Percentiles rank a stretch among this genome's conserved stretches.
These are phyloP conservation scores for Diaporthe sp. DNA, from an alignment of 2,329 filamentous ascomycete genomes.

Conservation along the genomic window DNA sequence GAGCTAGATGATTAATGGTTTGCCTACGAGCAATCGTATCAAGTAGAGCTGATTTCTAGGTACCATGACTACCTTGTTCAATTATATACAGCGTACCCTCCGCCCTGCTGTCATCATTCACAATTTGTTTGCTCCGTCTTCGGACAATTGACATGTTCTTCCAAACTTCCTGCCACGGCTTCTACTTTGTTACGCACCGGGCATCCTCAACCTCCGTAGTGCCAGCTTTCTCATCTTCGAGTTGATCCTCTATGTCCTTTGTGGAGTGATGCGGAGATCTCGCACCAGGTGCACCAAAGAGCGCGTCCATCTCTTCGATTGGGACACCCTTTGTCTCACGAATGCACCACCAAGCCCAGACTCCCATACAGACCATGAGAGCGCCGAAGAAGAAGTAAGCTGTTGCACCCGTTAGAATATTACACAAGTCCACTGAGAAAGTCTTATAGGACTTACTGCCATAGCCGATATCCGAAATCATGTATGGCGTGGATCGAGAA, in stretches of 20 bases:
- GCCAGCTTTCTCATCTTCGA: background rate
- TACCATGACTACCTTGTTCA: no score
- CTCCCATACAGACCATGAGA: constrained; percentile 15
- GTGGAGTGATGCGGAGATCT: background rate
- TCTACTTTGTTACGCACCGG: background rate
- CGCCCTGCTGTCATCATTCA: no score
- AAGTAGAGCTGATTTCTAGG: no score
- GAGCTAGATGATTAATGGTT: no score
- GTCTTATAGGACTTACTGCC: background rate
- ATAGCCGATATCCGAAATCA: constrained; percentile 20
- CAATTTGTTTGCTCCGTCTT: background rate
- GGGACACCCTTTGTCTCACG: constrained; percentile 12
- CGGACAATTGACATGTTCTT: background rate
- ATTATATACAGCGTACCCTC: no score
- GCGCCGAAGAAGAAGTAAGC: constrained; percentile 20
- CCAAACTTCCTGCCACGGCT: background rate
- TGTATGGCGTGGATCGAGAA: constrained; percentile 16
- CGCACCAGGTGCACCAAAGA: constrained; percentile 20
- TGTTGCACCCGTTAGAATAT: background rate
- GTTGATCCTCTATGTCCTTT: background rate
- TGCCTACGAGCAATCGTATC: no score
- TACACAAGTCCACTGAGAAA: background rate
- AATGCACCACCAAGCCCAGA: constrained; percentile 26
- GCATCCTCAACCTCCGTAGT: background rate
- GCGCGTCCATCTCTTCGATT: constrained; percentile 22